Base-by-base conservation (phyloP, 169 alveolate species). In the Ichthyophthirius multifiliis region DNA sequence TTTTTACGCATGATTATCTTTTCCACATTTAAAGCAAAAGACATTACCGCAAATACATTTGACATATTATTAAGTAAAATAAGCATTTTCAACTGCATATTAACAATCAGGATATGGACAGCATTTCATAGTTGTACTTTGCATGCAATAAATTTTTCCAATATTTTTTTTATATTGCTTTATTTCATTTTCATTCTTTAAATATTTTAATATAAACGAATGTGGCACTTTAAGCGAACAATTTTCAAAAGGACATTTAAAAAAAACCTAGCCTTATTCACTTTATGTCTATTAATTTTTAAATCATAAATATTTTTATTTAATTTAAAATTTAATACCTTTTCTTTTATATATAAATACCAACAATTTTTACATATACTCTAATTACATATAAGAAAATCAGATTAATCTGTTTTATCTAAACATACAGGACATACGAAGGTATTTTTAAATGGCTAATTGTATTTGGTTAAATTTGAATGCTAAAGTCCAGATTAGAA, bases 61-160 rank as follows among this genome's bases (percentile, higher is more conserved):
- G 15, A 90, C 64, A 55, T 88, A 88, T 43, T 79, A 41, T 67
- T 75, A 75, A 18, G 90, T 85, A 43, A 75, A 78, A 35, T 88
- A 85, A 15, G 86, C 81, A 20, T 75, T 75, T 55, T 83, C 86
- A 12, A 82, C 74, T 9, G 83, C 76, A 64, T 39, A 83, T 46
- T 79, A 86, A 76, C 92, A 87, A 31, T 86, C 87, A 48, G 94
- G 94, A 63, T 82, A 81, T 37, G 94, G 90, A 43, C 92, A 90
- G 71, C 78, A 82, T 74, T 81, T 82, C 34, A 82, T 83, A 63
- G 81, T 86, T 55, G 82, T 75, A 55, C 71, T 55, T 86, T 88
- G 46, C 81, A 62, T 34, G 46, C 85, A 5, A 83, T 83, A 62
- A 63, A 87, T 65, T 79, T 73, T 30, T 79, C 79, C 4, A 12